Evolutionary conservation across 331 rosid species (phyloP).

Genomic region (Prunus yedoensis): DNA sequence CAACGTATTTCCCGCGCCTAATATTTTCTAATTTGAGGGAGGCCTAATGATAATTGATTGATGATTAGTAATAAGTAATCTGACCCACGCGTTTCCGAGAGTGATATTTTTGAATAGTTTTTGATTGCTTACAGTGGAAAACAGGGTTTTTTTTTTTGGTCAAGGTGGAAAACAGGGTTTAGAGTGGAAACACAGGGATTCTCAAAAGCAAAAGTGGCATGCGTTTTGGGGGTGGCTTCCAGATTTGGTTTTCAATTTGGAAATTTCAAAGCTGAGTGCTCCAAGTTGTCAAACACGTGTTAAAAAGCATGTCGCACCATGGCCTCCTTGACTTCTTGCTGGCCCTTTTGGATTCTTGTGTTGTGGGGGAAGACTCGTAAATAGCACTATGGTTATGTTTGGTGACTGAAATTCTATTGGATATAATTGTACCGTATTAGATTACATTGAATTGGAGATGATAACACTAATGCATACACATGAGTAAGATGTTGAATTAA

Average conservation of each 20-base stretch:
- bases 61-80: background rate
- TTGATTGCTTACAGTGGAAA: background rate
- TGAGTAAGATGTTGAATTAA: too few relatives aligned
- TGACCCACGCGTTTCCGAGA: background rate
- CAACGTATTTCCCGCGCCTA: slow-evolving; percentile 34
- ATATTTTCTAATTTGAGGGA: background rate
- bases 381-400: too few relatives aligned
- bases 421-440: too few relatives aligned
- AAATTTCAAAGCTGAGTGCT: background rate
- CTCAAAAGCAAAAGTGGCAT: background rate
- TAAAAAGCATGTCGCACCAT: background rate
- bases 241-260: background rate
- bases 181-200: background rate
- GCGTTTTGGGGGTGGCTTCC: background rate
- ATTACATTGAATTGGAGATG: too few relatives aligned
- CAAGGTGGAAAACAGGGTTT: too few relatives aligned
- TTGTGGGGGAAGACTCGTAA: too few relatives aligned
- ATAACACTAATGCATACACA: too few relatives aligned
- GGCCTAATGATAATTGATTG: background rate
- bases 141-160: too few relatives aligned
- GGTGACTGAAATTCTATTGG: too few relatives aligned
- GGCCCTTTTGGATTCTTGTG: background rate
- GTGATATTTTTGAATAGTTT: background rate
- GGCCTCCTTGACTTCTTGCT: background rate
- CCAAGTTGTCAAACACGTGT: background rate